These are phyloP conservation scores for Globisporangium nodosum DNA, from an alignment of 352 stramenopile genomes.

Conservation along the genomic window DNA sequence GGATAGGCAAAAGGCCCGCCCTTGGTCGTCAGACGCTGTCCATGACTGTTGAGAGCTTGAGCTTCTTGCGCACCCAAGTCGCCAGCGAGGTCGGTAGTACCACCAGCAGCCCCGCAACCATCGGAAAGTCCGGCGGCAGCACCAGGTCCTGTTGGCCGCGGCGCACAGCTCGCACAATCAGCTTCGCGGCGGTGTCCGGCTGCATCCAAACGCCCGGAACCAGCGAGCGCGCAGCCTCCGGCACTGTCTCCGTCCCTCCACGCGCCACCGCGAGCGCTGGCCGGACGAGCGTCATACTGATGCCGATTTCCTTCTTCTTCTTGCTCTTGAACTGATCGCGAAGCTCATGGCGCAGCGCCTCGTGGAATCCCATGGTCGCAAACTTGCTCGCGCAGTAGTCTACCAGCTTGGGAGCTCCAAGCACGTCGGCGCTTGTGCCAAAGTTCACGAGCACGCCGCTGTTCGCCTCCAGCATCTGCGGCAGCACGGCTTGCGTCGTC, in stretches of 20 bases:
- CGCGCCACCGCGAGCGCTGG: conserved; percentile 9
- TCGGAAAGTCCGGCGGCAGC: conserved; percentile 11
- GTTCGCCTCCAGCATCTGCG: conserved; percentile 30
- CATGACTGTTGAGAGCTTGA: conserved; percentile 12
- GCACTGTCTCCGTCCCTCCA: neutral
- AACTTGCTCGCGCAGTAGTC: conserved; percentile 48
- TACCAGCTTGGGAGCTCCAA: conserved; percentile 27
- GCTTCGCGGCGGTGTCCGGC: conserved; percentile 8
- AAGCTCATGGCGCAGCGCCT: conserved; percentile 34
- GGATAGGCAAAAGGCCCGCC: neutral
- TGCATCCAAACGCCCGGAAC: conserved; percentile 12
- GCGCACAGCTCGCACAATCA: conserved; percentile 15
- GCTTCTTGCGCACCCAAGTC: conserved; percentile 11
- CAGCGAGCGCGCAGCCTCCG: neutral
- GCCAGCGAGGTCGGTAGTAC: conserved; percentile 6
- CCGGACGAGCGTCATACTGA: conserved; percentile 14
- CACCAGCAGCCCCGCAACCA: conserved; percentile 6
- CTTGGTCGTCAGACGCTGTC: conserved; percentile 8
- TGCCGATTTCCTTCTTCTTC: conserved; percentile 9
- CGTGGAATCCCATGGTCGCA: conserved; percentile 38
- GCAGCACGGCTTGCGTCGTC: conserved; percentile 36
- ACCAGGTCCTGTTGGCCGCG: conserved; percentile 10
- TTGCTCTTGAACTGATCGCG: conserved; percentile 1
- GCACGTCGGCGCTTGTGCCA: conserved; percentile 22
- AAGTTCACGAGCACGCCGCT: conserved; percentile 28